Base-by-base conservation (phyloP, 2,329 filamentous ascomycete genomes). In the Fusarium sp. region DNA sequence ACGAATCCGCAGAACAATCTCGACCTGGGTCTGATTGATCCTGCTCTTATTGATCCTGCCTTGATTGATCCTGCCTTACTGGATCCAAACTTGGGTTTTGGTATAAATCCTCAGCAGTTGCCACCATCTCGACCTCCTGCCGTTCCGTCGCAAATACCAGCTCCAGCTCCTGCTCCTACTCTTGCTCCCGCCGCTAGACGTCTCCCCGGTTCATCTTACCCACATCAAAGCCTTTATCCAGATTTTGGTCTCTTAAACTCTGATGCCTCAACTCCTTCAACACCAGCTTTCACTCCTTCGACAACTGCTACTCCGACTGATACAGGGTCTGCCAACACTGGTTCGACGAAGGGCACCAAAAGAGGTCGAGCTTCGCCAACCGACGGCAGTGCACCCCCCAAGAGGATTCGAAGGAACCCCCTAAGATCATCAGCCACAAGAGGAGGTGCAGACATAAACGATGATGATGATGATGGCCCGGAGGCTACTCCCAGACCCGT, bases 351-450 rank as follows among this genome's bases (percentile, higher is more conserved):
- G 33, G 27, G 30, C 23, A 44, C 11, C 19, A 64, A 64, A 41
- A 64, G 59, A 37, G 13, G 15, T 19, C 45, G 13, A n/a, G 41
- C 13, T n/a, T 23, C 45, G 7, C 27, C 60, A 5, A 30, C 58
- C 5, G 8, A n/a, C 19, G 20, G n/a, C n/a, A 22, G 23, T 10
- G n/a, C 23, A 11, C 52, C 41, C n/a, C 46, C 19, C 22, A 58
- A 56, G 40, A 46, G 60, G 30, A 47, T 20, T 9, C 39, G 60
- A 47, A 45, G 17, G 30, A 46, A 43, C 7, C 17, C 30, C 8
- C 14, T 51, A n/a, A 52, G 17, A 19, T 22, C 46, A 44, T 19
- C 58, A 15, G 23, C 30, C 3, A 17, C n/a, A n/a, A 33, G 20
- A 10, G 32, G 14, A 57, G 25, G 19, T 22, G 27, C 33, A 8